phyloP scores from a whole-genome alignment of 768 basidiomycete genomes.

The Tylopilus sp. region DNA sequence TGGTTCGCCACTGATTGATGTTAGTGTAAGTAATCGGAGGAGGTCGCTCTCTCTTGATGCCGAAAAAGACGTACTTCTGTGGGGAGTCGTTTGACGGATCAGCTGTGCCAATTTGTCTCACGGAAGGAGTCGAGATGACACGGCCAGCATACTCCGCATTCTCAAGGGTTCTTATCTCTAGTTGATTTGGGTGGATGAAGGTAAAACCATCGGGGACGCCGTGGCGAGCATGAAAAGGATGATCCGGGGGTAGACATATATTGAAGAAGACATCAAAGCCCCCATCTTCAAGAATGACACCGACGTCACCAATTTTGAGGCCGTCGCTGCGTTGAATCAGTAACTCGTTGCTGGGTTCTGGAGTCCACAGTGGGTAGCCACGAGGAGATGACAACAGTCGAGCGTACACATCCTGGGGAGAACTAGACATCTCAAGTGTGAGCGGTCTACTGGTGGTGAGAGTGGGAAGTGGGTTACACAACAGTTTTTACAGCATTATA shows the following conservation, averaged over 20 bases:
- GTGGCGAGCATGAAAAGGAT: constrained; percentile 14
- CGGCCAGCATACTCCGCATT: constrained; percentile 11
- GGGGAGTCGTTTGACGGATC: background rate
- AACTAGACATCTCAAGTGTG: background rate
- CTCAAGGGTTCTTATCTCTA: constrained; percentile 4
- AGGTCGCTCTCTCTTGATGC: background rate
- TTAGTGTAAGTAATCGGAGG: background rate
- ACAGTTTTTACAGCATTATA: no score
- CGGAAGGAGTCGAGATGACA: constrained; percentile 9
- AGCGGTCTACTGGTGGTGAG: no score
- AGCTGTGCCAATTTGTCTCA: constrained; percentile 4
- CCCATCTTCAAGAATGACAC: constrained; percentile 21
- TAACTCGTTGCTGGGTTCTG: background rate
- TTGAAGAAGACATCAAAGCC: constrained; percentile 37
- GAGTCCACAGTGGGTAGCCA: no score
- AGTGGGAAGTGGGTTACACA: no score
- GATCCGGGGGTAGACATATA: constrained; percentile 31
- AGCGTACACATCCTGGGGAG: no score
- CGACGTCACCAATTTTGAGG: constrained; percentile 35
- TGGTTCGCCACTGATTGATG: background rate
- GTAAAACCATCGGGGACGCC: constrained; percentile 27
- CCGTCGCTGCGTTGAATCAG: constrained; percentile 25
- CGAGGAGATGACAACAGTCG: no score
- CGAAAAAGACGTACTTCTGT: background rate
- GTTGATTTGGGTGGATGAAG: constrained; percentile 11